These are phyloP conservation scores for Fraxinus nigra DNA, from an alignment of 305 asterid species.

Conservation along the genomic window DNA sequence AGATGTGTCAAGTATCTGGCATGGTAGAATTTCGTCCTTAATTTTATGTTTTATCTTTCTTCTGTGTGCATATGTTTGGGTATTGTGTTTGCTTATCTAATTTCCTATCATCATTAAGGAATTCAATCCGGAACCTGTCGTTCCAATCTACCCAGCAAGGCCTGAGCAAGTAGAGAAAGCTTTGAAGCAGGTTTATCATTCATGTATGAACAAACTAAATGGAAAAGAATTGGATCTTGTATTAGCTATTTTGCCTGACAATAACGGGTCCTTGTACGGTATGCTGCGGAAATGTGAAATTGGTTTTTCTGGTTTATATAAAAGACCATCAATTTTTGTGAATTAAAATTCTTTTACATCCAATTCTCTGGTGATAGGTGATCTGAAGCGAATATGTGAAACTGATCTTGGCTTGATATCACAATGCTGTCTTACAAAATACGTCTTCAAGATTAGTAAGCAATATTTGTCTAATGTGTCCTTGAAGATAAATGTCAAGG, in stretches of 20 bases:
- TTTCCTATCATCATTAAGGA: slow-evolving; percentile 45
- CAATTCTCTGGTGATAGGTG: slow-evolving; percentile 46
- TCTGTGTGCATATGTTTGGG: not conserved
- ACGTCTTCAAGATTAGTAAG: slow-evolving; percentile 90
- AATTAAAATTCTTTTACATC: not conserved
- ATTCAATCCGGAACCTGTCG: slow-evolving; percentile 79
- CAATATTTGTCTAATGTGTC: slow-evolving; percentile 99
- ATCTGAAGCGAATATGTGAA: slow-evolving; percentile 93
- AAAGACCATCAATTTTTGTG: not conserved
- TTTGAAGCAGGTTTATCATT: slow-evolving; percentile 78
- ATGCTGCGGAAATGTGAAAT: slow-evolving; percentile 11
- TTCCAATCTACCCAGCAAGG: slow-evolving; percentile 82
- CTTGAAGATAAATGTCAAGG: slow-evolving; percentile 96
- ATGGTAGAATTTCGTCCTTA: slow-evolving; percentile 52
- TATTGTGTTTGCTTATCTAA: not conserved
- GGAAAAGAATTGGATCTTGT: slow-evolving; percentile 94
- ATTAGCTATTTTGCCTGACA: slow-evolving; percentile 89
- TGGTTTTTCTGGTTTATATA: not conserved
- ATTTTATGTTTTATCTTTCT: not conserved
- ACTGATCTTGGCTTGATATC: slow-evolving; percentile 94
- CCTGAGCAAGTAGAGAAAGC: slow-evolving; percentile 98
- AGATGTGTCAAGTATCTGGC: slow-evolving; percentile 99
- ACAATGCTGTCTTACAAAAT: slow-evolving; percentile 95
- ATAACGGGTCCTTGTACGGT: slow-evolving; percentile 92
- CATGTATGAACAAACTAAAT: slow-evolving; percentile 69